These are phyloP conservation scores for Melaleuca alternifolia DNA, from an alignment of 345 rosid species.

Conservation along the genomic window DNA sequence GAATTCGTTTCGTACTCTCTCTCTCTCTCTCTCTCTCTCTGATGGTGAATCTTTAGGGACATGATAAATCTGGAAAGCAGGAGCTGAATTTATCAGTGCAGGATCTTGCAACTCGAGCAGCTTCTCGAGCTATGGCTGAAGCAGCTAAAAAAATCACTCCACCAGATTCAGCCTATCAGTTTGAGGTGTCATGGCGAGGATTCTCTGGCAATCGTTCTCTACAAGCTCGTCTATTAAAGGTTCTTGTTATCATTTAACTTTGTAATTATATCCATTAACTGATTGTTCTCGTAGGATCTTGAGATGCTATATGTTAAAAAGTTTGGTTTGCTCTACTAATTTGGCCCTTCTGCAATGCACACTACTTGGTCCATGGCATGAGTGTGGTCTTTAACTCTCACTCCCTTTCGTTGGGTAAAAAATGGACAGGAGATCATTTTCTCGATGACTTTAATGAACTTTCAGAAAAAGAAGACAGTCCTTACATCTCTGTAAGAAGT, in stretches of 20 bases:
- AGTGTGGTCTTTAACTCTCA: background rate
- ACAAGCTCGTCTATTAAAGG: conserved; percentile 72
- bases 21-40: too few species aligned
- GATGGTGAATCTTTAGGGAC: conserved; percentile 19
- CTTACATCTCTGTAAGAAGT: background rate
- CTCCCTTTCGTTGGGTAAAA: background rate
- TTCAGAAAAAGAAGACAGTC: background rate
- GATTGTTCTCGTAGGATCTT: background rate
- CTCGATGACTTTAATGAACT: background rate
- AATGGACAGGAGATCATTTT: background rate
- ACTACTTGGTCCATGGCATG: background rate
- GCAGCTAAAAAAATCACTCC: conserved; percentile 58
- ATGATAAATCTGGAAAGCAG: conserved; percentile 17
- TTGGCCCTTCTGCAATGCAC: background rate
- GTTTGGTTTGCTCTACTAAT: background rate
- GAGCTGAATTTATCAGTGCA: conserved; percentile 53
- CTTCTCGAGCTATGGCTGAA: conserved; percentile 61
- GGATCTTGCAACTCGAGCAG: conserved; percentile 83
- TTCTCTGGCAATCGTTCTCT: conserved; percentile 48
- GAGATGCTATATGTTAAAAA: background rate
- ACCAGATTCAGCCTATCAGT: conserved; percentile 78
- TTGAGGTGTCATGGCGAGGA: conserved; percentile 77
- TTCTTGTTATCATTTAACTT: conserved; percentile 3
- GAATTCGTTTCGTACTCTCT: background rate
- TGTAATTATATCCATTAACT: background rate